phyloP scores from a whole-genome alignment of 1,284 basidiomycete species.

The Heterobasidion parviporum region DNA sequence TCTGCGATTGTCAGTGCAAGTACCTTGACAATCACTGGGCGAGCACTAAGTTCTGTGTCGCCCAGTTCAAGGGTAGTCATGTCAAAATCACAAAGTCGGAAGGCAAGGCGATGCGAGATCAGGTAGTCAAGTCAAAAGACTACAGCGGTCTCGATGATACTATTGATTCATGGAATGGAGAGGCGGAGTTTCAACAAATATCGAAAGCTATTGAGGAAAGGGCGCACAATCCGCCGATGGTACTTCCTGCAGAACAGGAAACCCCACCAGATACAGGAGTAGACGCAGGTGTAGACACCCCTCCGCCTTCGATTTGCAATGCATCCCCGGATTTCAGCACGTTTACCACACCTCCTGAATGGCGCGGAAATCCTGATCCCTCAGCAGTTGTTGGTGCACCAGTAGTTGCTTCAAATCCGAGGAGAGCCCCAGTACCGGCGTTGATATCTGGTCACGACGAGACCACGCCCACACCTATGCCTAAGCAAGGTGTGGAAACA shows the following conservation, averaged over 20 bases:
- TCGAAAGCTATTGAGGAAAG: conserved; percentile 44
- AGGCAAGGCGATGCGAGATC: conserved; percentile 46
- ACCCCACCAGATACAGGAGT: not conserved
- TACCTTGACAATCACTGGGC: conserved; percentile 77
- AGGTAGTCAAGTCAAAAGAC: conserved; percentile 55
- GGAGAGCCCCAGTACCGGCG: conserved; percentile 27
- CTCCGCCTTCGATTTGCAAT: not conserved
- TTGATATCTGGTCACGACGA: conserved; percentile 21
- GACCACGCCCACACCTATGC: conserved; percentile 20
- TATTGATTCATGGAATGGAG: conserved; percentile 50
- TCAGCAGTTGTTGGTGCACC: conserved; percentile 26
- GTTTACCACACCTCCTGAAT: conserved; percentile 26
- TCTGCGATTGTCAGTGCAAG: conserved; percentile 31
- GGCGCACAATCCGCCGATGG: conserved; percentile 11
- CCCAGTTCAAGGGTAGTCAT: conserved; percentile 66
- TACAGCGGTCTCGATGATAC: conserved; percentile 54
- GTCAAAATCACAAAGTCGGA: conserved; percentile 47
- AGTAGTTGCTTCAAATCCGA: conserved; percentile 25
- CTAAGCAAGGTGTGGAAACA: not conserved
- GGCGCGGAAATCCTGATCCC: conserved; percentile 30
- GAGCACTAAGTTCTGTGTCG: conserved; percentile 89
- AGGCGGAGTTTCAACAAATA: conserved; percentile 53
- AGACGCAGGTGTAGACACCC: not conserved
- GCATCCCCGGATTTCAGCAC: conserved; percentile 4
- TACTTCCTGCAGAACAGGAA: conserved; percentile 4